Evolutionary conservation across 148 eudicot genomes (phyloP).

Genomic region (Agrostemma githago): DNA sequence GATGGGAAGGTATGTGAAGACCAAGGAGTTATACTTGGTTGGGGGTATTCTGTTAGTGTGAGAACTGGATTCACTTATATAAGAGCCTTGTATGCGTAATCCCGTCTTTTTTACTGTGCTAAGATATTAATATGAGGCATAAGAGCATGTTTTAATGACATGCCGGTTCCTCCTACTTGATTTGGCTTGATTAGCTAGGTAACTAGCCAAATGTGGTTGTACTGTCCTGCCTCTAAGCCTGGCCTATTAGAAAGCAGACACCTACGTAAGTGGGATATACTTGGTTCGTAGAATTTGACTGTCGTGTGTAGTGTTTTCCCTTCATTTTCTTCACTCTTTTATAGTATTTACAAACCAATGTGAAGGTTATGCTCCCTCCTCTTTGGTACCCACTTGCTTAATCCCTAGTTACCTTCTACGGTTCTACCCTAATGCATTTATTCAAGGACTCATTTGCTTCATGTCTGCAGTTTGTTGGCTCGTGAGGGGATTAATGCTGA

Average conservation of each 20-base stretch:
- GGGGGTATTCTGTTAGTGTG: background rate
- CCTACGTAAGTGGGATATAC: background rate
- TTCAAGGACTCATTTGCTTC: slow-evolving; percentile 14
- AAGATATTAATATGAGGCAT: too few species aligned
- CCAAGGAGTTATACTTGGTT: too few species aligned
- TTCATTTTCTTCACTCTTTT: background rate
- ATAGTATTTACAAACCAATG: background rate
- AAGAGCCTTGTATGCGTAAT: background rate
- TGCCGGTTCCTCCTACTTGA: too few species aligned
- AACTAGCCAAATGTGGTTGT: background rate
- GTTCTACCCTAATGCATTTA: background rate
- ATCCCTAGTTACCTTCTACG: background rate
- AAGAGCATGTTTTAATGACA: too few species aligned
- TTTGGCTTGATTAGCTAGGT: too few species aligned
- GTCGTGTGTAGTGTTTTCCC: background rate
- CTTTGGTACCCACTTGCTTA: background rate
- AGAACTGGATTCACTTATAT: background rate
- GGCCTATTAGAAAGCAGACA: background rate
- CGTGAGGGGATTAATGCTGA: slow-evolving; percentile 97
- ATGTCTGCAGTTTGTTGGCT: slow-evolving; percentile 63
- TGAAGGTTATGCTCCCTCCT: background rate
- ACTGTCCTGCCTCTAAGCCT: background rate
- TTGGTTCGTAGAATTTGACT: slow-evolving; percentile 3
- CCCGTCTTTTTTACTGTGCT: background rate
- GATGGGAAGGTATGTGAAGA: too few species aligned